Evolutionary conservation across 2,329 filamentous ascomycete genomes (phyloP).

Genomic region (Pseudonectria foliicola): DNA sequence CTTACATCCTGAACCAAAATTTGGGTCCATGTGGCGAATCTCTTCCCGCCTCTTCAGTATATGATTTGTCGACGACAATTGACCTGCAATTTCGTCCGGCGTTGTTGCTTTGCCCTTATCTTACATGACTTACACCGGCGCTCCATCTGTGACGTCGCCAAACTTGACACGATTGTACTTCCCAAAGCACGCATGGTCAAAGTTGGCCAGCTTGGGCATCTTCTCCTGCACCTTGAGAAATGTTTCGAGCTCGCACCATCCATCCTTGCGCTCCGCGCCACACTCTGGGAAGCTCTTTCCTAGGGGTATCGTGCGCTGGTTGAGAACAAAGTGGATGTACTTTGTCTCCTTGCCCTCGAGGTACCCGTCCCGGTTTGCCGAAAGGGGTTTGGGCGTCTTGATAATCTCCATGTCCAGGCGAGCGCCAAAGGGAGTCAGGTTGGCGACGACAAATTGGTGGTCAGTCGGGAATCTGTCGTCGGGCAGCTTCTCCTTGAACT

Average conservation of each 20-base stretch:
- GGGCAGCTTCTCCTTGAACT: constrained; percentile 57
- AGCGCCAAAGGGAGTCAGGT: constrained; percentile 65
- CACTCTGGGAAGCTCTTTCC: constrained; percentile 60
- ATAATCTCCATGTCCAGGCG: constrained; percentile 70
- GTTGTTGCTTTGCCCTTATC: too few relatives aligned
- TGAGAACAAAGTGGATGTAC: constrained; percentile 69
- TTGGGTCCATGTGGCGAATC: too few relatives aligned
- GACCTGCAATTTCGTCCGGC: too few relatives aligned
- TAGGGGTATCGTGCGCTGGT: constrained; percentile 66
- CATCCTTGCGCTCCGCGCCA: constrained; percentile 55
- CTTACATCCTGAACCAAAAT: too few relatives aligned
- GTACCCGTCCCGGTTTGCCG: constrained; percentile 48
- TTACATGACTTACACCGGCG: constrained; percentile 17
- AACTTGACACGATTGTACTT: constrained; percentile 34
- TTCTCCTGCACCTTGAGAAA: constrained; percentile 57
- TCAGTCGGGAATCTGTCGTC: constrained; percentile 45
- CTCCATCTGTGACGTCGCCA: constrained; percentile 33
- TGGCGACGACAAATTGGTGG: constrained; percentile 58
- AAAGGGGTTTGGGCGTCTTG: constrained; percentile 56
- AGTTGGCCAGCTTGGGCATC: constrained; percentile 52
- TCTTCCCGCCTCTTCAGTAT: too few relatives aligned
- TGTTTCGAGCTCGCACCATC: constrained; percentile 67
- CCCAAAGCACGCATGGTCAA: constrained; percentile 60
- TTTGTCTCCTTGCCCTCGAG: constrained; percentile 47
- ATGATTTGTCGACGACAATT: too few relatives aligned